phyloP scores from a whole-genome alignment of 2,329 filamentous ascomycete species.

The Celoporthe dispersa region DNA sequence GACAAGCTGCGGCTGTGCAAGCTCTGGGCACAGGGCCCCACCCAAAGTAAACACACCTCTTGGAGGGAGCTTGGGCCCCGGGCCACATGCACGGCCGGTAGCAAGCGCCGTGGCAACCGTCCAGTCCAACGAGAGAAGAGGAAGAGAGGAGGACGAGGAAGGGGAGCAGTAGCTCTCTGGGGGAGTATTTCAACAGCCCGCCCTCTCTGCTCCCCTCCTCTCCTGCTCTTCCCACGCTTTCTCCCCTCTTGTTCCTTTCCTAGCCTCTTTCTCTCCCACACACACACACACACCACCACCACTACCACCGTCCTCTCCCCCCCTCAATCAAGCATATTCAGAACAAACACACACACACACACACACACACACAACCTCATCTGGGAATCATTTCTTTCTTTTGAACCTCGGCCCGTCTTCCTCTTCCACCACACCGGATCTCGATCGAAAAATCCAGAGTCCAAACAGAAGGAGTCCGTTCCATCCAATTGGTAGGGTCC shows the following conservation, averaged over 20 bases:
- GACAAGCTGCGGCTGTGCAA: constrained; percentile 24
- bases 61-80: background rate
- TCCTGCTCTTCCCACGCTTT: constrained; percentile 20
- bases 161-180: background rate
- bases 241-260: constrained; percentile 26
- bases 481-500: constrained; percentile 39
- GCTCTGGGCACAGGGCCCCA: constrained; percentile 21
- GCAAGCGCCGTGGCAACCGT: constrained; percentile 11
- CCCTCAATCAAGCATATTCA: constrained; percentile 30
- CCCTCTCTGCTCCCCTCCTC: constrained; percentile 30
- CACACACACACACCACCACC: constrained; percentile 34
- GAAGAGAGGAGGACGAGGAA: constrained; percentile 13
- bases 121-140: background rate
- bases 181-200: constrained; percentile 30
- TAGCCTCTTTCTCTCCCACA: constrained; percentile 28
- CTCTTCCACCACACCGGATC: constrained; percentile 31
- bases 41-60: constrained; percentile 28
- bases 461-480: constrained; percentile 39
- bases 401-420: constrained; percentile 22
- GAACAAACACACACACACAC: constrained; percentile 36
- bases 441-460: constrained; percentile 39
- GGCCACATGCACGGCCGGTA: background rate
- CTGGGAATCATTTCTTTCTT: constrained; percentile 32
- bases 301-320: too few species aligned
- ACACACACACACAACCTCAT: constrained; percentile 32